Evolutionary conservation across 2,329 filamentous ascomycete genomes (phyloP), one percentile per base, ranked within the genome.

Genomic region (Fusarium acutatum): DNA sequence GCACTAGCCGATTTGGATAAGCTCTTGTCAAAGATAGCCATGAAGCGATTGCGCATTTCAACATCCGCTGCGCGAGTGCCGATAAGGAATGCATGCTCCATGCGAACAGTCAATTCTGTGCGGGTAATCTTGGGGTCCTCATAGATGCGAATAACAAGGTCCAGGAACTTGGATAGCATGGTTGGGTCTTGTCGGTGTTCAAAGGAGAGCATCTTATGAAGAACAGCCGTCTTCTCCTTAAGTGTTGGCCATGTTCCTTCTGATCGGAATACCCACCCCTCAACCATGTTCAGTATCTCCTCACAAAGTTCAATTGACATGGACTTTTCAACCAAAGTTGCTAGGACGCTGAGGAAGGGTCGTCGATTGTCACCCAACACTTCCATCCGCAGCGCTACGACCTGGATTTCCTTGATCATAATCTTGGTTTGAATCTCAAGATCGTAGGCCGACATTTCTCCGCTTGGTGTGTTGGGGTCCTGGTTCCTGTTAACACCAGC

Each of bases 181-280:
- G 92, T 94, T 37, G 92, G 90, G 79, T 98, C 96, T 34, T 88
- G 84, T 43, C 96, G 90, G 64, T 94, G 91, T 82, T 99, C 96
- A 76, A 99, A 99, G 0, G 95, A 92, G 22, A 98, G 86, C 96
- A 99, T 99, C 84, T 99, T 99, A 78, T 97, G 95, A n/a, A 99
- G 85, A 3, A 99, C 96, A 3, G 97, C 97, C 1, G 96, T 98
- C 86, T 99, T 99, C 83, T 99, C 97, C 82, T 99, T 99, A 4
- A 99, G 88, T 0, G 96, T 99, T 1, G 96, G 96, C 88, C 96
- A 98, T 5, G 95, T 96, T 72, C 97, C 96, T 66, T 94, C 95
- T 1, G 94, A 96, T 74, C 94, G 90, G 86, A 99, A 99, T 11
- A 99, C 94, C 97, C 97, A 99, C 37, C 88, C 89, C 80, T 98